Base-by-base conservation (phyloP, 345 rosid species). In the Passiflora organensis region DNA sequence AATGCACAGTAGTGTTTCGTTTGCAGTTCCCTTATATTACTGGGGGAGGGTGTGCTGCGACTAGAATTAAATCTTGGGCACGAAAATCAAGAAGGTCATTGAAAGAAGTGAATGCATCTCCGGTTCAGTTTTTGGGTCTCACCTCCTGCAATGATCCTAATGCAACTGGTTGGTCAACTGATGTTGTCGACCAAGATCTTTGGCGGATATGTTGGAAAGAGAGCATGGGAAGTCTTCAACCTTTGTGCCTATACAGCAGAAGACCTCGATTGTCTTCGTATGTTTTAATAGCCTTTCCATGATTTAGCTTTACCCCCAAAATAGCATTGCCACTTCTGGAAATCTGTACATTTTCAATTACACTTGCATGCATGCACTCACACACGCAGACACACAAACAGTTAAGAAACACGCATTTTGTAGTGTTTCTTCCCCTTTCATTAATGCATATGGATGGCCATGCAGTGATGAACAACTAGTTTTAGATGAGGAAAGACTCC, bases 201-300 rank as follows among this genome's bases (percentile, higher is more conserved):
- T 74, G 81, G 41, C 67, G 72, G 63, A 70, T 90, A 60, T 90
- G 97, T 70, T 90, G 91, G 97, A 77, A 71, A 47, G 72, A 62
- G 58, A 66, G 74, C 58, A 32, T 48, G 4, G 56, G 32, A 20
- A 60, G 63, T 56, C 72, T 43, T 59, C 62, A 70, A 66, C 79
- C 84, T n/a, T 62, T 82, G 50, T 84, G 97, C 81, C 75, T 84
- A 56, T 77, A 76, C 8, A 82, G 77, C 76, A 71, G 80, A 73
- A 78, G 79, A 51, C 52, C 72, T 67, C 34, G 34, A 2, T 8
- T 28, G 34, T 28, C 34, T 28, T 28, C 34, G 34, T 28, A 28
- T 2, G 34, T 2, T 2, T 8, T 2, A 3, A 2, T 28, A 8
- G 34, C 34, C 5, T 28, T 28, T 28, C 3, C 34, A 2, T 28